Conservation (phyloP, 768 basidiomycete species). For the Hortiboletus flavorubellus region DNA sequence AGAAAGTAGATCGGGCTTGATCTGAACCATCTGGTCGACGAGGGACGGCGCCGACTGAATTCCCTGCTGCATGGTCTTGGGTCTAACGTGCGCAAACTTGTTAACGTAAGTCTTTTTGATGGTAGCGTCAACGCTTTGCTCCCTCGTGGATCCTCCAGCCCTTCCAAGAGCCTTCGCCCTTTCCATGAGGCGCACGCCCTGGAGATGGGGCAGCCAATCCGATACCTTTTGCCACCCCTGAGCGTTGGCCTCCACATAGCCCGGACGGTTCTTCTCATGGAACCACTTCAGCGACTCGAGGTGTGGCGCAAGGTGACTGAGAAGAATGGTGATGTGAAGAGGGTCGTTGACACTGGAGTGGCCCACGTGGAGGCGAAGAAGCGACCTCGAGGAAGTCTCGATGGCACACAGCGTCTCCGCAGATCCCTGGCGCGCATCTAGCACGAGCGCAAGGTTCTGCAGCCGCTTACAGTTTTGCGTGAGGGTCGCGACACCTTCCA, state of each 20-base stretch:
- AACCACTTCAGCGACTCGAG: slow-evolving; percentile 73
- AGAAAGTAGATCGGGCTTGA: slow-evolving; percentile 36
- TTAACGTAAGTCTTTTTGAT: slow-evolving; percentile 38
- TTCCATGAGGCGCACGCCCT: slow-evolving; percentile 61
- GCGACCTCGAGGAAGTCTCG: slow-evolving; percentile 56
- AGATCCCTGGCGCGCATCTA: slow-evolving; percentile 52
- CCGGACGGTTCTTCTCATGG: slow-evolving; percentile 72
- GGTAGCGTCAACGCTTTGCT: slow-evolving; percentile 53
- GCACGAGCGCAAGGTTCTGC: slow-evolving; percentile 62
- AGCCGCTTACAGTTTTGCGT: slow-evolving; percentile 56
- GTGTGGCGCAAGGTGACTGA: slow-evolving; percentile 75
- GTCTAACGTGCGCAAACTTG: slow-evolving; percentile 40
- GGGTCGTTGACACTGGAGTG: slow-evolving; percentile 71
- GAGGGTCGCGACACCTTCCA: slow-evolving; percentile 61
- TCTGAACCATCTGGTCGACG: slow-evolving; percentile 39
- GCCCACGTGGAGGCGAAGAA: slow-evolving; percentile 70
- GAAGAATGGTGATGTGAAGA: slow-evolving; percentile 64
- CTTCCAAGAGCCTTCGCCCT: slow-evolving; percentile 40
- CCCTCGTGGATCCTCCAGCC: slow-evolving; percentile 22
- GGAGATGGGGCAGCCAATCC: slow-evolving; percentile 71
- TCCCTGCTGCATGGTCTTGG: slow-evolving; percentile 33
- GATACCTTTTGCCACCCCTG: slow-evolving; percentile 65
- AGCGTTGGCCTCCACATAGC: slow-evolving; percentile 64
- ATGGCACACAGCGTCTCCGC: slow-evolving; percentile 45
- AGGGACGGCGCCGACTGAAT: slow-evolving; percentile 39